These are phyloP conservation scores for Aegilops tauschii DNA, from an alignment of 176 grass and related monocot species.

Conservation along the genomic window DNA sequence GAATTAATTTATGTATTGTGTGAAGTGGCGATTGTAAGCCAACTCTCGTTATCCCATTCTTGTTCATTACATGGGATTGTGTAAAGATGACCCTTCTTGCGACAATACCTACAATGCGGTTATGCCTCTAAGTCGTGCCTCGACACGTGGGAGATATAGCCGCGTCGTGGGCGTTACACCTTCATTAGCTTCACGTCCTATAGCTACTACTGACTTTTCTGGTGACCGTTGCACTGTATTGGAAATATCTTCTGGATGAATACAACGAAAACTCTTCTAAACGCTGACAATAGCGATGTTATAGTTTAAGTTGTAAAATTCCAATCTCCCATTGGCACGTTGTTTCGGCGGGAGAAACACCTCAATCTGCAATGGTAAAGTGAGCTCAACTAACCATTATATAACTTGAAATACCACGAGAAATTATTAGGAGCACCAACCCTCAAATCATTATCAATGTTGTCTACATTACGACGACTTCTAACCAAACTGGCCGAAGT, in stretches of 20 bases:
- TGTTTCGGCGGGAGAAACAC: constrained; percentile 13
- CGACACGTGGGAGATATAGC: no score
- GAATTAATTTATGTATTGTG: no score
- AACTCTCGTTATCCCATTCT: no score
- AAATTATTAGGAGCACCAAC: neutral
- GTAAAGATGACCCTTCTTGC: no score
- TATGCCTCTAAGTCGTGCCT: no score
- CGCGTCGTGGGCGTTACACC: neutral
- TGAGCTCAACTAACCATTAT: neutral
- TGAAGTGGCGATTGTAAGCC: no score
- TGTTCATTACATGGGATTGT: no score
- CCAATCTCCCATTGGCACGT: constrained; percentile 17
- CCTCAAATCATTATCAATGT: neutral
- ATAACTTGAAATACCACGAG: neutral
- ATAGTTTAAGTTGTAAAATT: constrained; percentile 19
- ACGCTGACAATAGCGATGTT: constrained; percentile 28
- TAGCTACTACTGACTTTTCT: neutral
- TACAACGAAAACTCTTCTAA: neutral
- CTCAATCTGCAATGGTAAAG: constrained; percentile 28
- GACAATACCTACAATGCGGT: no score
- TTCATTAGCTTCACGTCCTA: neutral
- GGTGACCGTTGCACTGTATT: neutral
- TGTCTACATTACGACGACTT: neutral
- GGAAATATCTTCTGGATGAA: neutral
- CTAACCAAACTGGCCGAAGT: constrained; percentile 38